Evolutionary conservation across 2,329 filamentous ascomycete species (phyloP).

Genomic region (Phialemoniopsis sp.): DNA sequence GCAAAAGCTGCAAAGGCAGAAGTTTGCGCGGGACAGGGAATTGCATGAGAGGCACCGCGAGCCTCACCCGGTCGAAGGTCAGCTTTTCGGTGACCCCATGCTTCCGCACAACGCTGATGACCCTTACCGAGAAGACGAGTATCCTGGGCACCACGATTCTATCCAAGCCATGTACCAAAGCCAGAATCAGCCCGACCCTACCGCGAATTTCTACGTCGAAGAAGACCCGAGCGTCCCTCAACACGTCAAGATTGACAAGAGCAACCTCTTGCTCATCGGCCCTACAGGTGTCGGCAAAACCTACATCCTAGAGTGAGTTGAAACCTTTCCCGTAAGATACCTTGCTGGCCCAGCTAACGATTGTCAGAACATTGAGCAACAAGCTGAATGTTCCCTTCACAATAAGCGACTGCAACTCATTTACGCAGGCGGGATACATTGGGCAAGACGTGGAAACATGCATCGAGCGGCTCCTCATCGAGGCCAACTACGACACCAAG

Average conservation of each 20-base stretch:
- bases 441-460: slow-evolving; percentile 97
- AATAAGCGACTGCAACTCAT: slow-evolving; percentile 92
- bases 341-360: background rate
- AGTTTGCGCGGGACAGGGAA: slow-evolving; percentile 64
- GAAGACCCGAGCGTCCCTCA: slow-evolving; percentile 39
- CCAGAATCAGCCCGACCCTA: slow-evolving; percentile 20
- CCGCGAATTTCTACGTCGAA: slow-evolving; percentile 41
- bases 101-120: slow-evolving; percentile 27
- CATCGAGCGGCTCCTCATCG: slow-evolving; percentile 83
- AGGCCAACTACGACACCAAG: slow-evolving; percentile 82
- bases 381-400: slow-evolving; percentile 94
- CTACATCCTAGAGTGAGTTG: slow-evolving; percentile 69
- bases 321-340: background rate
- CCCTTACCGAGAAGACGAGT: slow-evolving; percentile 43
- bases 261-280: slow-evolving; percentile 85
- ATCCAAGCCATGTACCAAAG: slow-evolving; percentile 35
- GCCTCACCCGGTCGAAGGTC: slow-evolving; percentile 76
- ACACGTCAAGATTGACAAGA: slow-evolving; percentile 83
- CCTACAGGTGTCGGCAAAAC: slow-evolving; percentile 97
- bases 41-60: slow-evolving; percentile 49
- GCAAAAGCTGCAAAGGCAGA: slow-evolving; percentile 68
- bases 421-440: slow-evolving; percentile 96
- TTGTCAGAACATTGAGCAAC: slow-evolving; percentile 74
- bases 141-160: slow-evolving; percentile 45
- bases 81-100: slow-evolving; percentile 22